Base-by-base conservation (phyloP, 352 stramenopile species). In the Phytophthora quininea region DNA sequence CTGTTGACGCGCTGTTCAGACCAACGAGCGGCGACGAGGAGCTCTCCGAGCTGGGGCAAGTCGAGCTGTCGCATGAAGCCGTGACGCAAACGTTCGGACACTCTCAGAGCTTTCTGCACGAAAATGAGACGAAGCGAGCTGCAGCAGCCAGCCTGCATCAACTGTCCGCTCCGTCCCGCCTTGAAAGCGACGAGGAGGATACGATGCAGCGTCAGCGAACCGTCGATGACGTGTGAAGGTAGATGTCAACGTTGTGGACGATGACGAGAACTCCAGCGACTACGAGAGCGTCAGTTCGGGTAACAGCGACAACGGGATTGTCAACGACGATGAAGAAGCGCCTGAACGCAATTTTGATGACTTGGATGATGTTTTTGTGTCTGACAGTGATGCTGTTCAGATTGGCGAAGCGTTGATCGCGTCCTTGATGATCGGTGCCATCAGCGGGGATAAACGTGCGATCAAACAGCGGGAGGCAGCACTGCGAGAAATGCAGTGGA, bases 51-150 rank as follows among this genome's bases (percentile, higher is more conserved):
- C n/a, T n/a, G n/a, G n/a, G n/a, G n/a, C n/a, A n/a, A n/a, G 29
- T 46, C 6, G 31, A 59, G 12, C 42, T 64, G 38, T 72, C 64
- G 2, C 57, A 67, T 43, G 24, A 49, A 9, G 57, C 64, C 6
- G 57, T 67, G 4, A 1, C 51, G 30, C 11, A 45, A 10, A 46
- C 64, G 10, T 71, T 67, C 27, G 50, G 35, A 3, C 4, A 62
- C n/a, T 58, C 64, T 1, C 32, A 38, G 30, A 62, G 46, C 27
- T 49, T 58, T 8, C 46, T 67, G 10, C 35, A 40, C 35, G 10
- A 11, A 10, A 40, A 11, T 40, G 5, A 10, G 35, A 10, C 35
- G 35, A 40, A 40, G 35, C 35, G n/a, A n/a, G n/a, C n/a, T n/a
- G n/a, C n/a, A 40, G 35, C 35, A 40, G 10, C 35, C 35, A 40